Evolutionary conservation across 2,329 filamentous ascomycete species (phyloP).

Genomic region (Hymenoscyphus scutula): DNA sequence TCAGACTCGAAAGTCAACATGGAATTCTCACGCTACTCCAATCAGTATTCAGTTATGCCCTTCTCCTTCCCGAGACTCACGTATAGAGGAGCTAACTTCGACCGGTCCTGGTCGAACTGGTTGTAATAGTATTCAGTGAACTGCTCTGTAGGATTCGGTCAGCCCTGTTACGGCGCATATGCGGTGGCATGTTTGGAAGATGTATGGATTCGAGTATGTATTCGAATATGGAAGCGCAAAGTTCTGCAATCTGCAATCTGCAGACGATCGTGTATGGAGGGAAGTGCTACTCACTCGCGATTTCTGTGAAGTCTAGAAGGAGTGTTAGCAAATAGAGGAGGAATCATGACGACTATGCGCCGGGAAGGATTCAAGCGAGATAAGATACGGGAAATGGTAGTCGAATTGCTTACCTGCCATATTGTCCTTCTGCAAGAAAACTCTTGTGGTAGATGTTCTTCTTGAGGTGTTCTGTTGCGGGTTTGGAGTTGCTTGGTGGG

Average conservation of each 20-base stretch:
- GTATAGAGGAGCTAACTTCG: constrained; percentile 68
- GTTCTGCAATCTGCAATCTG: neutral
- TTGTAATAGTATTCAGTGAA: constrained; percentile 92
- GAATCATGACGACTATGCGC: neutral
- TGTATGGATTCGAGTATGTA: neutral
- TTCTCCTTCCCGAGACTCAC: constrained; percentile 53
- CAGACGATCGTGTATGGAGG: neutral
- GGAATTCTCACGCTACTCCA: constrained; percentile 68
- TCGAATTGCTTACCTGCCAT: constrained; percentile 34
- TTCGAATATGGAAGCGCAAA: neutral
- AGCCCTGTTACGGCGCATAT: constrained; percentile 13
- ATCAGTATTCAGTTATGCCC: constrained; percentile 20
- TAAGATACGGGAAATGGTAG: neutral
- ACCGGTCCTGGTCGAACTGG: constrained; percentile 75
- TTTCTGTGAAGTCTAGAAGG: constrained; percentile 39
- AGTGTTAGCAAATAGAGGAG: constrained; percentile 5
- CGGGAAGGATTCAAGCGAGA: too few relatives aligned
- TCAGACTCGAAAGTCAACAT: constrained; percentile 90
- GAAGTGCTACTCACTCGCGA: constrained; percentile 41
- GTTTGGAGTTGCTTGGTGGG: constrained; percentile 16
- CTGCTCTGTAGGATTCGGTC: constrained; percentile 57
- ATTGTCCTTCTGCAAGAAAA: constrained; percentile 20
- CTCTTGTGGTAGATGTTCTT: constrained; percentile 3
- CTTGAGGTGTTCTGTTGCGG: neutral
- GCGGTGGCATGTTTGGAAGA: neutral